Conservation (phyloP, 2,329 filamentous ascomycete species). For the Stachybotrys echinatus region DNA sequence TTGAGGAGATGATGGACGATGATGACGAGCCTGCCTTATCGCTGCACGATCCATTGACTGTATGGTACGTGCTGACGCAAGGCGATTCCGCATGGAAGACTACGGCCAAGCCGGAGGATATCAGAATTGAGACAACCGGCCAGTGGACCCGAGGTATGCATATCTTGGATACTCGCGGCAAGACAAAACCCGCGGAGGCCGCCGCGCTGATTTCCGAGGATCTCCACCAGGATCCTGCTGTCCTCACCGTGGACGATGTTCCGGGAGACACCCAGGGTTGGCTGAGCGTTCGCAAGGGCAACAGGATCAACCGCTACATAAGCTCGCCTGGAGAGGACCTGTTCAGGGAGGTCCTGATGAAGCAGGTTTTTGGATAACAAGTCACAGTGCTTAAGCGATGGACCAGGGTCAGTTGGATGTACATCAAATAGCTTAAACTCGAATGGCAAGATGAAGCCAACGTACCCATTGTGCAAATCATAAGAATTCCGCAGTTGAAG, state of each 20-base stretch:
- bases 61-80: conserved; percentile 70
- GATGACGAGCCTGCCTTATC: conserved; percentile 55
- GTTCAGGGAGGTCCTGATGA: conserved; percentile 63
- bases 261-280: conserved; percentile 71
- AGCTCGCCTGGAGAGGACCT: conserved; percentile 60
- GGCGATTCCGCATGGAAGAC: conserved; percentile 54
- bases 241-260: conserved; percentile 41
- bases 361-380: conserved; percentile 54
- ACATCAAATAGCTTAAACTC: not conserved
- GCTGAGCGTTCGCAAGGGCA: conserved; percentile 69
- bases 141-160: conserved; percentile 96
- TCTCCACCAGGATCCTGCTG: conserved; percentile 31
- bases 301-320: conserved; percentile 72
- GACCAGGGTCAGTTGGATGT: not conserved
- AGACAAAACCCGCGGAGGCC: conserved; percentile 45
- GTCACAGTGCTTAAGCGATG: not conserved
- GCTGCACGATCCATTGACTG: conserved; percentile 71
- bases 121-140: conserved; percentile 81
- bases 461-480: not conserved
- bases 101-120: conserved; percentile 63
- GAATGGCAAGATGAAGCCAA: conserved; percentile 6
- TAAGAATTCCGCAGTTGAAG: not conserved
- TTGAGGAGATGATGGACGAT: conserved; percentile 56
- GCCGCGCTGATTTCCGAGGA: conserved; percentile 34
- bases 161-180: conserved; percentile 67